Base-by-base conservation (phyloP, 2,329 filamentous ascomycete genomes). In the Sclerotinia sclerotiorum region DNA sequence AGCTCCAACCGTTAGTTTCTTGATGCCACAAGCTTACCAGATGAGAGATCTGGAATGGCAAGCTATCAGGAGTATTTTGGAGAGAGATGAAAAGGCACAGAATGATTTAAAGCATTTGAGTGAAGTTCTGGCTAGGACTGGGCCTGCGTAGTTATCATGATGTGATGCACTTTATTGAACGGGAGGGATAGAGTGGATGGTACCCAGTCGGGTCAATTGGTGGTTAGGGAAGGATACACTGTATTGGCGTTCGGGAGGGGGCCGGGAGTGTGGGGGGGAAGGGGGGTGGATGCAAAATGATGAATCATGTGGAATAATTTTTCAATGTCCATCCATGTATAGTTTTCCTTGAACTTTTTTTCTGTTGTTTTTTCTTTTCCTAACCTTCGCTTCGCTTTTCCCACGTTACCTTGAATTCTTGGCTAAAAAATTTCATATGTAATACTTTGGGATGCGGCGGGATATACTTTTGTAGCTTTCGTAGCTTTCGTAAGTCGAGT, bases 41-140 rank as follows among this genome's bases (percentile, higher is more conserved):
- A 92, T 91, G 82, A 84, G 88, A 57, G 82, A 86, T n/a, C 81
- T 85, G 21, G 91, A 96, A 76, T 90, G 95, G 85, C 83, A 86
- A 67, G 87, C 95, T 39, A 86, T 97, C 70, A 84, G 85, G 64
- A 83, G 85, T 29, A 77, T 78, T 62, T 72, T 78, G 35, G 73
- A 74, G 62, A 72, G 73, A 44, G 76, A 78, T 48, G 69, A 72
- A n/a, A 74, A 72, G 46, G 73, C 76, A 7, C 69, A 74, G 51
- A 64, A 69, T 29, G 76, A 78, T 61, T 78, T 89, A 24, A 80
- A 83, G 63, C 81, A 86, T 65, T 79, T 90, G 4, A 86, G 85
- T 48, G 78, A 79, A 57, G 79, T 88, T 27, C 76, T 89, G 17
- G 86, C 87, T 67, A 58, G 68, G 48, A 49, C 65, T 29, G 61